Conservation (phyloP, 345 rosid species). For the Trapa incisa region DNA sequence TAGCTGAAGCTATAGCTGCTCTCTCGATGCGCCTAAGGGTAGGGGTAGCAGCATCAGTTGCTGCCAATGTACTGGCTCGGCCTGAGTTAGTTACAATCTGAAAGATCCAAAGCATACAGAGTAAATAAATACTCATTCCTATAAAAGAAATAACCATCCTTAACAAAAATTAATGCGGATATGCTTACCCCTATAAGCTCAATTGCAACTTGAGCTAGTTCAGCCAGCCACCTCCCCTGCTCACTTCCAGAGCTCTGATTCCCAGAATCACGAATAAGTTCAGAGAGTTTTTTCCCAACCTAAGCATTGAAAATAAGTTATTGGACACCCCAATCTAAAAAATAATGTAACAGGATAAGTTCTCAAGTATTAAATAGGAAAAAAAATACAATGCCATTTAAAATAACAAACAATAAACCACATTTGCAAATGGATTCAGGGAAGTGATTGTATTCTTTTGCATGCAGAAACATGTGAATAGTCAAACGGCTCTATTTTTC, state of each 20-base stretch:
- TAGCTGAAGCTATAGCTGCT: slow-evolving; percentile 98
- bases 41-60: slow-evolving; percentile 99
- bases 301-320: slow-evolving; percentile 9
- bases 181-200: slow-evolving; percentile 80
- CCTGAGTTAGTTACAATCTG: slow-evolving; percentile 96
- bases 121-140: neutral
- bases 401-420: too few relatives aligned
- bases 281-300: slow-evolving; percentile 96
- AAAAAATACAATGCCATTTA: too few relatives aligned
- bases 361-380: too few relatives aligned
- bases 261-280: slow-evolving; percentile 84
- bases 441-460: too few relatives aligned
- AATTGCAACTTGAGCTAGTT: slow-evolving; percentile 87
- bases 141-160: neutral
- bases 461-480: too few relatives aligned
- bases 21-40: slow-evolving; percentile 93
- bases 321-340: neutral
- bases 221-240: slow-evolving; percentile 90
- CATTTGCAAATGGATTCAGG: neutral
- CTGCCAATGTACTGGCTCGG: slow-evolving; percentile 83
- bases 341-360: neutral
- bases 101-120: neutral
- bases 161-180: neutral
- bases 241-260: slow-evolving; percentile 67
- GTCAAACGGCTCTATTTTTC: too few relatives aligned